Base-by-base conservation (phyloP, 2,329 filamentous ascomycete species). In the Botrytis galanthina region DNA sequence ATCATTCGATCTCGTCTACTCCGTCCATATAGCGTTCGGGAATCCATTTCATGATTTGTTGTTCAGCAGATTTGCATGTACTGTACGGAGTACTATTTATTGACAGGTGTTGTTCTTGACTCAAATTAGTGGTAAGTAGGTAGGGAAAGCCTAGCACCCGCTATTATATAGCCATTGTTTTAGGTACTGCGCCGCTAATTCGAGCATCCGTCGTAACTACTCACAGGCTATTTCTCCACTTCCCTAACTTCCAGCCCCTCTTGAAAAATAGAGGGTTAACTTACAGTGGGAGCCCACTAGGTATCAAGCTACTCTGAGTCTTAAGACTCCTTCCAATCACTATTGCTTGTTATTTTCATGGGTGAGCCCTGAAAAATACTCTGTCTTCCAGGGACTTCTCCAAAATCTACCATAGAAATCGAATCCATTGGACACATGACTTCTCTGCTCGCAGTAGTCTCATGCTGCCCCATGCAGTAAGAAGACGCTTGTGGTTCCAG, bases 401-500 rank as follows among this genome's bases (percentile, higher is more conserved):
- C 59, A 71, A 48, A 71, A 26, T 37, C 37, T 59, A 42, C 70
- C 70, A 64, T 35, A 46, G n/a, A 57, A 44, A 69, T 72, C 62
- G 51, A 68, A 59, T 72, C 29, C 71, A 73, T 70, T 70, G 71
- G 71, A 70, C 71, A 73, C 59, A 70, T 73, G 66, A 73, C 57
- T 59, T 61, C 29, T 70, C n/a, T 46, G 42, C 42, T 70, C 71
- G 66, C 71, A 73, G 66, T 73, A 73, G 71, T 70, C 71, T 63
- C 44, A 70, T 70, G 71, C 54, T 70, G 42, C 54, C 71, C 59
- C 71, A 73, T 73, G 71, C 66, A 73, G 57, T 70, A 37, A 73
- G 64, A 73, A 39, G 46, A 37, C 71, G 32, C 62, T 72, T 48
- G 71, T 72, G 71, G 71, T n/a, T 72, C 63, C 35, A 69, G 54